These are phyloP conservation scores for Ajuga chamaepitys DNA, from an alignment of 257 asterid genomes.

Conservation along the genomic window DNA sequence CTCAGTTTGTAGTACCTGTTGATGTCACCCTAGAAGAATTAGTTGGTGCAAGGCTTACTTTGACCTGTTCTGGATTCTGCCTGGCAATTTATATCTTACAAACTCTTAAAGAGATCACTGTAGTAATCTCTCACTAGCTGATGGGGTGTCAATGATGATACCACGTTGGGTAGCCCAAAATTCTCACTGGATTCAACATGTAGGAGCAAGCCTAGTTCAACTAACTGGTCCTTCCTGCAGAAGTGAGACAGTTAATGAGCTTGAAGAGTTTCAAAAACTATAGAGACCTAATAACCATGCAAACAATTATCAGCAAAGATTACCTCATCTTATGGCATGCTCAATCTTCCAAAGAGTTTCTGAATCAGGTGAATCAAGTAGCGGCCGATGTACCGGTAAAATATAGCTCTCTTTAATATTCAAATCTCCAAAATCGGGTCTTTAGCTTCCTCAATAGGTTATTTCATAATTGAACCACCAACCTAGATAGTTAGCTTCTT, in stretches of 20 bases:
- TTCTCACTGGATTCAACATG: slow-evolving; percentile 1
- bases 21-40: neutral
- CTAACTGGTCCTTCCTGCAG: slow-evolving; percentile 9
- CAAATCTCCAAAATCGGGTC: neutral
- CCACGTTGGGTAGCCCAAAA: neutral
- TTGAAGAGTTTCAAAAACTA: neutral
- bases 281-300: neutral
- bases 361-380: too few relatives aligned
- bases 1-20: slow-evolving; percentile 13
- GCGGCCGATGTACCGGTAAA: too few relatives aligned
- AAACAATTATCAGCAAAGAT: slow-evolving; percentile 6
- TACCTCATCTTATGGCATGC: slow-evolving; percentile 10
- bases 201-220: slow-evolving; percentile 14
- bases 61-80: slow-evolving; percentile 3
- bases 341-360: neutral
- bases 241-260: slow-evolving; percentile 14
- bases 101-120: neutral
- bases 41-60: neutral
- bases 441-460: neutral
- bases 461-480: neutral
- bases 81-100: slow-evolving; percentile 3
- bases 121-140: neutral
- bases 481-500: slow-evolving; percentile 5
- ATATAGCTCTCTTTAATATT: too few relatives aligned
- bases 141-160: neutral